Evolutionary conservation across 2,329 filamentous ascomycete genomes (phyloP).

Genomic region (Fusarium sp.): DNA sequence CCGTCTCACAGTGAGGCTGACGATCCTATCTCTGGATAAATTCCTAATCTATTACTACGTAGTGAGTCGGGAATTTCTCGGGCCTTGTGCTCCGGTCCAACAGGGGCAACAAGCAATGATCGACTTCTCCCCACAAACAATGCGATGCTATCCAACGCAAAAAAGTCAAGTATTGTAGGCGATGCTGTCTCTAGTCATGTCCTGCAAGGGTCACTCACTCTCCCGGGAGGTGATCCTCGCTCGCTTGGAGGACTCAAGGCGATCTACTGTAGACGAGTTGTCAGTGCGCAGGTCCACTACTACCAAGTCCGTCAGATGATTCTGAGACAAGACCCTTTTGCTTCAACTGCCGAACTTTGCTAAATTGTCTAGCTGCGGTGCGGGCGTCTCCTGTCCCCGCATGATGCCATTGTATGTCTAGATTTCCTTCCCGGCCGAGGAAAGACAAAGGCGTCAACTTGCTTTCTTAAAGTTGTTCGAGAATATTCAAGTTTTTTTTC

Average conservation of each 20-base stretch:
- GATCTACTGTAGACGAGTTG: slow-evolving; percentile 1
- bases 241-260: slow-evolving; percentile 2
- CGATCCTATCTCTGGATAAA: neutral
- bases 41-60: neutral
- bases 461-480: neutral
- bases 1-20: neutral
- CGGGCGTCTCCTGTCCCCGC: neutral
- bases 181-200: neutral
- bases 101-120: slow-evolving; percentile 2
- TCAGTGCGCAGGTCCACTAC: neutral
- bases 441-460: neutral
- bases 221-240: slow-evolving; percentile 9
- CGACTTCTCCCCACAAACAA: slow-evolving; percentile 17
- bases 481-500: neutral
- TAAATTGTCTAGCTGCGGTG: neutral
- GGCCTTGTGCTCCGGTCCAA: slow-evolving; percentile 1
- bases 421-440: neutral
- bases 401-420: neutral
- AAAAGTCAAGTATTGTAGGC: slow-evolving; percentile 8
- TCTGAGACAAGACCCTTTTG: neutral
- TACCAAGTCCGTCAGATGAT: neutral
- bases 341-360: neutral
- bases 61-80: neutral
- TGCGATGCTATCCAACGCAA: slow-evolving; percentile 23
- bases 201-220: neutral